Percentiles rank a stretch among this genome's conserved stretches.
These are phyloP conservation scores for Dactylellina leptospora DNA, from an alignment of 2,329 filamentous ascomycete species.

Conservation along the genomic window DNA sequence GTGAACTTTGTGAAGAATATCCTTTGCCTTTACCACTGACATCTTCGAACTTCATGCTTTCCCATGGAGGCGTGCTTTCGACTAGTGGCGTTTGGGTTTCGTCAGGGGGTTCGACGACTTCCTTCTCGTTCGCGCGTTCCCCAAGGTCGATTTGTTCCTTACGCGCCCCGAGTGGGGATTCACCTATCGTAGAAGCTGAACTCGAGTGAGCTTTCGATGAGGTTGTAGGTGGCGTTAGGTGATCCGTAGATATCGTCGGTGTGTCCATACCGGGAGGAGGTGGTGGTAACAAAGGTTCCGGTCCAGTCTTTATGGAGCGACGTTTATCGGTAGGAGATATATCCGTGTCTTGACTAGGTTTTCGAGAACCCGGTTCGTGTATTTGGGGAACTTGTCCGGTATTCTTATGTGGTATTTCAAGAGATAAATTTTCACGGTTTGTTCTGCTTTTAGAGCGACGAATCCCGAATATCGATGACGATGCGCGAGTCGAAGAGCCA, in stretches of 20 bases:
- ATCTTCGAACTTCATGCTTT: slow-evolving; percentile 33
- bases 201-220: background rate
- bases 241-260: slow-evolving; percentile 24
- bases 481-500: slow-evolving; percentile 32
- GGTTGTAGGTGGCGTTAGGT: slow-evolving; percentile 11
- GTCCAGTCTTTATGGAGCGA: slow-evolving; percentile 32
- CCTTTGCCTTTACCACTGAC: slow-evolving; percentile 42
- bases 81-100: slow-evolving; percentile 11
- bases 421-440: slow-evolving; percentile 28
- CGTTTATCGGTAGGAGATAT: slow-evolving; percentile 35
- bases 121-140: slow-evolving; percentile 25
- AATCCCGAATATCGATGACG: slow-evolving; percentile 40
- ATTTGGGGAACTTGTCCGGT: slow-evolving; percentile 31
- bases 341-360: slow-evolving; percentile 44
- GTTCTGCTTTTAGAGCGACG: slow-evolving; percentile 29
- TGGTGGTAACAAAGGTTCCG: slow-evolving; percentile 38
- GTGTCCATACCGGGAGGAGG: slow-evolving; percentile 27
- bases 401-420: slow-evolving; percentile 33
- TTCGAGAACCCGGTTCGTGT: slow-evolving; percentile 35
- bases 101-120: slow-evolving; percentile 32
- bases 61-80: slow-evolving; percentile 33
- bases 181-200: slow-evolving; percentile 10
- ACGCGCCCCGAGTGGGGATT: slow-evolving; percentile 16
- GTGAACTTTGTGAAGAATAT: slow-evolving; percentile 8
- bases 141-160: slow-evolving; percentile 38